A percentile compares a stretch with the other conserved stretches of the same genome.
These are phyloP conservation scores for Phytopythium vexans DNA, from an alignment of 352 stramenopile species.

Conservation along the genomic window DNA sequence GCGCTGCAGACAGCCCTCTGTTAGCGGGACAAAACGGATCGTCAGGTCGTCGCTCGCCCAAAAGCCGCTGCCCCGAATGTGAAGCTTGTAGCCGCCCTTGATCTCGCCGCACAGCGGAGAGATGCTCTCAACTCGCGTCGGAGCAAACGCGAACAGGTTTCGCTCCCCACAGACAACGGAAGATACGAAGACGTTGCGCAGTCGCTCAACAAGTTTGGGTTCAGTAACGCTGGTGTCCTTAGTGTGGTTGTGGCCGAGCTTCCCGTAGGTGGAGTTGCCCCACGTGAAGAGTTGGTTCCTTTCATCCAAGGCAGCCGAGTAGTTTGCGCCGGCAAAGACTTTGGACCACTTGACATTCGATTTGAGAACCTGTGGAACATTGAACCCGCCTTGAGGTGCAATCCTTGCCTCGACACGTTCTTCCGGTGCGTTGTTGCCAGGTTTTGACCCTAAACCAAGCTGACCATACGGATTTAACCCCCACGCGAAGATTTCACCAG, in stretches of 20 bases:
- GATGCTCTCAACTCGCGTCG: conserved; percentile 40
- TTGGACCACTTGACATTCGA: conserved; percentile 31
- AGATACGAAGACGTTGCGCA: conserved; percentile 32
- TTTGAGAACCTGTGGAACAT: conserved; percentile 12
- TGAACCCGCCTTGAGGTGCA: conserved; percentile 18
- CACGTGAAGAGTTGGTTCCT: conserved; percentile 49
- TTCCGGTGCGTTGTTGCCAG: conserved; percentile 1
- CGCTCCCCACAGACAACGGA: conserved; percentile 44
- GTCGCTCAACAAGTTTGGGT: conserved; percentile 30
- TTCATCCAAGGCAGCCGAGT: conserved; percentile 46
- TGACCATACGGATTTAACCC: conserved; percentile 81
- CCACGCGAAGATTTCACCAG: conserved; percentile 64
- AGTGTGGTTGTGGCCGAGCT: conserved; percentile 36
- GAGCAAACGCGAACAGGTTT: conserved; percentile 64
- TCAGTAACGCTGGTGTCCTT: conserved; percentile 21
- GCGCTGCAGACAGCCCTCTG: conserved; percentile 45
- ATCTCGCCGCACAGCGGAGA: conserved; percentile 51
- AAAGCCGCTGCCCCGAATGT: conserved; percentile 67
- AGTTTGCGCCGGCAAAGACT: conserved; percentile 57
- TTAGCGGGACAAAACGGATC: conserved; percentile 68
- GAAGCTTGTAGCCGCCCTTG: conserved; percentile 50
- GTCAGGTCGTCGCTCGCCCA: conserved; percentile 77
- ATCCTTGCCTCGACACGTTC: conserved; percentile 4
- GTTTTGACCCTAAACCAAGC: conserved; percentile 48
- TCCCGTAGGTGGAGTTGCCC: conserved; percentile 47